phyloP scores from a whole-genome alignment of 208 protist species.

The Wallacemonas collosoma region DNA sequence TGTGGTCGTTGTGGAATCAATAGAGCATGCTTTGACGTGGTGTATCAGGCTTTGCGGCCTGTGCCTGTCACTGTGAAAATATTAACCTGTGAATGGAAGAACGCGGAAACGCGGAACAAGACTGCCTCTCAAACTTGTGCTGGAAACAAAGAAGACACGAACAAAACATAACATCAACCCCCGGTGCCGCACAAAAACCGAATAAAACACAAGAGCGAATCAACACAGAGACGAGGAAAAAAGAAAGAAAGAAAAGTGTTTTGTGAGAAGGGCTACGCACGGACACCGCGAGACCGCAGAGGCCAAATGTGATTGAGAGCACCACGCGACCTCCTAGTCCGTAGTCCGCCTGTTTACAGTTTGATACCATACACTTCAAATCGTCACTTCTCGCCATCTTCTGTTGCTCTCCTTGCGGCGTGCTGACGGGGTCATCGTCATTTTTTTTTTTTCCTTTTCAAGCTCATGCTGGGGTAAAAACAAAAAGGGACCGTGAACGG shows the following conservation, averaged over 20 bases:
- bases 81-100: constrained; percentile 16
- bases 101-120: background rate
- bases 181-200: background rate
- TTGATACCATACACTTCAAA: too few species aligned
- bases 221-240: background rate
- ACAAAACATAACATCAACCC: background rate
- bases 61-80: background rate
- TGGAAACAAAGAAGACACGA: constrained; percentile 19
- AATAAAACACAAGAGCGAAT: too few species aligned
- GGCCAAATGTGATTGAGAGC: too few species aligned
- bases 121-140: background rate
- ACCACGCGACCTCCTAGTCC: too few species aligned
- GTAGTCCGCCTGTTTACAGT: too few species aligned
- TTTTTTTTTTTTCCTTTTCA: background rate
- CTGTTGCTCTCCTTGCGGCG: background rate
- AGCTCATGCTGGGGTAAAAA: background rate
- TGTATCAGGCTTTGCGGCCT: too few species aligned
- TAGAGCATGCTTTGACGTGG: too few species aligned
- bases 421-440: background rate
- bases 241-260: constrained; percentile 5
- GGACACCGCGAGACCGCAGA: too few species aligned
- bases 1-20: too few species aligned
- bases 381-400: background rate
- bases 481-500: too few species aligned
- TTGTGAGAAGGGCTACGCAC: too few species aligned